Percentiles rank a stretch among this genome's conserved stretches.
phyloP scores from a whole-genome alignment of 177 flowering plant species.

The Vitis hybrid region DNA sequence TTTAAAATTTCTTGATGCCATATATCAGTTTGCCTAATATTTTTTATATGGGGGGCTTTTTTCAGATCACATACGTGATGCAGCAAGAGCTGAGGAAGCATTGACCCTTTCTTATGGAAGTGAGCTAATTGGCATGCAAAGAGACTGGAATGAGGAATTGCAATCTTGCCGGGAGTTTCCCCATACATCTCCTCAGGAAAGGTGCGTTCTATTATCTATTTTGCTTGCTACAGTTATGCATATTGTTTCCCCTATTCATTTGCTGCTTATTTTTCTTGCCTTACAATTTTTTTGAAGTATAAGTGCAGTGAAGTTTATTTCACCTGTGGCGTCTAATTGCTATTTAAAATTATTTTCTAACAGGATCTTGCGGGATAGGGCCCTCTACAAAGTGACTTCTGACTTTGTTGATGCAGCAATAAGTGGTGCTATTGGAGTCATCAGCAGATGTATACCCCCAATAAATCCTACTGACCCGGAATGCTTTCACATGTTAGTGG shows the following conservation, averaged over 20 bases:
- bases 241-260: not conserved
- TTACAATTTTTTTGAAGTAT: not conserved
- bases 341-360: conserved; percentile 17
- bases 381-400: conserved; percentile 95
- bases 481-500: conserved; percentile 97
- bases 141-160: conserved; percentile 99
- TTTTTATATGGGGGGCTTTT: conserved; percentile 4
- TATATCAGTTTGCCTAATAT: not conserved
- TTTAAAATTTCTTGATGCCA: not conserved
- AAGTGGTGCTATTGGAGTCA: conserved; percentile 96
- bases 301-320: no score
- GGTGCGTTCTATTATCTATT: conserved; percentile 40
- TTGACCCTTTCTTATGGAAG: conserved; percentile 85
- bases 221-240: not conserved
- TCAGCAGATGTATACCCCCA: conserved; percentile 96
- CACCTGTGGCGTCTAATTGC: no score
- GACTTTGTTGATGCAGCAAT: conserved; percentile 98
- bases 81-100: conserved; percentile 93
- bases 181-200: conserved; percentile 78
- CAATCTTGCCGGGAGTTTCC: conserved; percentile 98
- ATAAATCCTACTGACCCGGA: conserved; percentile 99
- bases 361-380: conserved; percentile 94
- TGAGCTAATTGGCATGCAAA: conserved; percentile 97
- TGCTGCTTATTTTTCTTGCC: not conserved
- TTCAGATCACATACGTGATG: conserved; percentile 91